Conservation (phyloP, 2,329 filamentous ascomycete species). For the Teratosphaeria gauchensis region DNA sequence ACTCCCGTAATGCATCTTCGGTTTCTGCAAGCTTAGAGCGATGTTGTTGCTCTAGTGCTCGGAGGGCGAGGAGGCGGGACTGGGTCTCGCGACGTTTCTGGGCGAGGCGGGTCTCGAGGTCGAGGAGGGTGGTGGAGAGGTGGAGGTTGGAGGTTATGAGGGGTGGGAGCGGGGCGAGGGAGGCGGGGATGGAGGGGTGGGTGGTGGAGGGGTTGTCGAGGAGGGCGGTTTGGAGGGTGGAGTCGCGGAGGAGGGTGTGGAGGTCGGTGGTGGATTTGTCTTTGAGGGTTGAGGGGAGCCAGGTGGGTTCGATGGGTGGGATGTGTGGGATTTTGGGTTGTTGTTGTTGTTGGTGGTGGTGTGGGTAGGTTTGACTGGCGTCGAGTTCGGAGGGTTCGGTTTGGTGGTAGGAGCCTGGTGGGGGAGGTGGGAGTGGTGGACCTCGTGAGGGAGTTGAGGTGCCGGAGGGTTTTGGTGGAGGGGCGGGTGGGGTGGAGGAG, state of each 20-base stretch:
- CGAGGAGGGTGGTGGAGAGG: constrained; percentile 13
- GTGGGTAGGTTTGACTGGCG: constrained; percentile 11
- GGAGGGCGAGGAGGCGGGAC: constrained; percentile 70
- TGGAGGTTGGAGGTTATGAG: background rate
- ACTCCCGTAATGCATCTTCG: constrained; percentile 73
- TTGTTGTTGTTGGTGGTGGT: constrained; percentile 11
- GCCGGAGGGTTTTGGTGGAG: constrained; percentile 37
- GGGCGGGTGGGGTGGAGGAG: constrained; percentile 38
- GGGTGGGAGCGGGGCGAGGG: constrained; percentile 35
- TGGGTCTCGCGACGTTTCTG: constrained; percentile 63
- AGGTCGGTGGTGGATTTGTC: constrained; percentile 61
- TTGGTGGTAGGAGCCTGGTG: constrained; percentile 17
- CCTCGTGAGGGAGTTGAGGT: constrained; percentile 34
- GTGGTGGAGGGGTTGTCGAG: constrained; percentile 10
- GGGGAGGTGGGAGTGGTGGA: constrained; percentile 36
- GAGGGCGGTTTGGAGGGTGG: constrained; percentile 47
- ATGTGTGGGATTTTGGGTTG: constrained; percentile 11
- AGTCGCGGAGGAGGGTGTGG: constrained; percentile 41
- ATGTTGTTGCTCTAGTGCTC: constrained; percentile 88
- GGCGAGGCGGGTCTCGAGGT: constrained; percentile 40
- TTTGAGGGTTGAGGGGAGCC: constrained; percentile 63
- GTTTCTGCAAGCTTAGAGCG: constrained; percentile 79
- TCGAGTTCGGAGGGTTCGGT: constrained; percentile 20
- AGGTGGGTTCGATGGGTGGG: constrained; percentile 45
- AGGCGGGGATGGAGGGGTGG: background rate